Conservation (phyloP, 2,329 filamentous ascomycete species). For the Stylonectria norvegica region DNA sequence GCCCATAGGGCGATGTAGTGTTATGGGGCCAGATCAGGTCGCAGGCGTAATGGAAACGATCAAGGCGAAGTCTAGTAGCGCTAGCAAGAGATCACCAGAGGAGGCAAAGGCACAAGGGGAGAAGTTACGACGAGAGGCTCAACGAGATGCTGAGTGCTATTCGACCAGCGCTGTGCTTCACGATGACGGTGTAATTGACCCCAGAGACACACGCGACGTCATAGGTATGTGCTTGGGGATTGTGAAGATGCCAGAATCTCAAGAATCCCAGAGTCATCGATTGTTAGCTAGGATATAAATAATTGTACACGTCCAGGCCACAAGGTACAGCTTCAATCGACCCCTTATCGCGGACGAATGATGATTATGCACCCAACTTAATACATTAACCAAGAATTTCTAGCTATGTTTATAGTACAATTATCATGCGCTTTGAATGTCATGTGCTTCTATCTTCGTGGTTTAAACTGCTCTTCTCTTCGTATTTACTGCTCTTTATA, state of each 20-base stretch:
- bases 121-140: slow-evolving; percentile 16
- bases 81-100: neutral
- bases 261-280: neutral
- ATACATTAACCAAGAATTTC: no score
- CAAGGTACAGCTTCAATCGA: neutral
- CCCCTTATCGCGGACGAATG: neutral
- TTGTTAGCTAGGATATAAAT: neutral
- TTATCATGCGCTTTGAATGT: no score
- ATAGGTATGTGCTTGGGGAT: slow-evolving; percentile 36
- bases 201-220: slow-evolving; percentile 20
- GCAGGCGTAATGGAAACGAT: slow-evolving; percentile 22
- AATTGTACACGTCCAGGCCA: no score
- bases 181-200: slow-evolving; percentile 32
- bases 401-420: no score
- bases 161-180: slow-evolving; percentile 21
- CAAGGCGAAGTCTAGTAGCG: slow-evolving; percentile 1
- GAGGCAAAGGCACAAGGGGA: slow-evolving; percentile 20
- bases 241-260: slow-evolving; percentile 3
- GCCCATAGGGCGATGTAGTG: slow-evolving; percentile 20
- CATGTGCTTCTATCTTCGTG: no score
- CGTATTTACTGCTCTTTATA: no score
- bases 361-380: no score
- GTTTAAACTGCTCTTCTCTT: no score
- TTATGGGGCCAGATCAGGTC: slow-evolving; percentile 25
- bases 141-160: slow-evolving; percentile 21